Evolutionary conservation across 2,329 filamentous ascomycete genomes (phyloP), one percentile per base, ranked within the genome.

Genomic region (Lecanicillium sp.): DNA sequence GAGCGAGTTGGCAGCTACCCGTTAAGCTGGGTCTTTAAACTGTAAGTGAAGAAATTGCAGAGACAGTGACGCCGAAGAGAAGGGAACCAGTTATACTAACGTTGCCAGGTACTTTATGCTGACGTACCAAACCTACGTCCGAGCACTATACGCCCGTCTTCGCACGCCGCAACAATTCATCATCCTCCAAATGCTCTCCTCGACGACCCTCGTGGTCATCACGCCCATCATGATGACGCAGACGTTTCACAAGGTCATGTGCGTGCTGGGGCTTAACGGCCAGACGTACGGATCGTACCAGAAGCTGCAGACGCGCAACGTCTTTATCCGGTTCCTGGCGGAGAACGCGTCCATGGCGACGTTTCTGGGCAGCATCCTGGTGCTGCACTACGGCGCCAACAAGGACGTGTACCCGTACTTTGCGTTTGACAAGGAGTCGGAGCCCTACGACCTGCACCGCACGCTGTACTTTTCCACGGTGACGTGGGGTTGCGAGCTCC

Each of bases 61-160:
- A 28, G 28, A 32, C 33, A n/a, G 11, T 14, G 12, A 27, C 15
- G n/a, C 8, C 17, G 12, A 12, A 11, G 20, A 22, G 29, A 29
- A 40, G 15, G 7, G 2, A 1, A 25, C 17, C n/a, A n/a, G n/a
- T n/a, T n/a, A n/a, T 32, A 55, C 42, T 15, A n/a, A 15, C 17
- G 11, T 17, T 10, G 11, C 17, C 46, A 76, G 72, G 34, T 81
- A 81, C 57, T 82, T 81, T 55, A 77, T 77, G 65, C 60, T 83
- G 37, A 84, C 79, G 5, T 84, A 84, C 57, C 79, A 84, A 58
- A 83, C 79, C 4, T 84, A 83, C 58, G 79, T 84, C 11, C 77
- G 79, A 37, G 77, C 79, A 10, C 59, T 84, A 42, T 84, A 84
- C 54, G 79, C 79, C 12, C 77, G 79, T 14, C 71, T 84, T 12